phyloP scores from a whole-genome alignment of 306 rosid species.

The Sechiopsis laciniata region DNA sequence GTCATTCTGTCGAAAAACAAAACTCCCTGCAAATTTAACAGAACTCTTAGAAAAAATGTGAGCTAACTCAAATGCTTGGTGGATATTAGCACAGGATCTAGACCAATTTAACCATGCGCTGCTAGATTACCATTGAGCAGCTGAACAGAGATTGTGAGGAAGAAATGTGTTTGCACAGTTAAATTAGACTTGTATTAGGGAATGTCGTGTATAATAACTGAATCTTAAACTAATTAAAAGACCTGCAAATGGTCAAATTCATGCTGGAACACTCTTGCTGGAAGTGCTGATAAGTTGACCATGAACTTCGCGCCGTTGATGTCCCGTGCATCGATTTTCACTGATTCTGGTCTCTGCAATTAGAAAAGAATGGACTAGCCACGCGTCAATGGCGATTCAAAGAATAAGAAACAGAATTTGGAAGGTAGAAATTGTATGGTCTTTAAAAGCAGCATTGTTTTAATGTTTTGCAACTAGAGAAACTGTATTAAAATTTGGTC shows the following conservation, averaged over 20 bases:
- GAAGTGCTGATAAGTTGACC: slow-evolving; percentile 63
- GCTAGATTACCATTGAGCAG: background rate
- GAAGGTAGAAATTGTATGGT: background rate
- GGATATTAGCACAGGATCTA: slow-evolving; percentile 5
- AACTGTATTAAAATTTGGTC: background rate
- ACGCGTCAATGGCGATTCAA: background rate
- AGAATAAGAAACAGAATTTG: background rate
- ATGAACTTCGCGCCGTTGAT: slow-evolving; percentile 57
- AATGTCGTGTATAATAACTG: background rate
- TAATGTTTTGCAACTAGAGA: background rate
- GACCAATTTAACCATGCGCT: background rate
- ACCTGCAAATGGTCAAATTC: slow-evolving; percentile 94
- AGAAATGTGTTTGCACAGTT: slow-evolving; percentile 1
- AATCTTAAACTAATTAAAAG: slow-evolving; percentile 18
- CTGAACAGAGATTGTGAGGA: background rate
- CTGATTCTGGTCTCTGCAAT: slow-evolving; percentile 76
- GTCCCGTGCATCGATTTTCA: slow-evolving; percentile 74
- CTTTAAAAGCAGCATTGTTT: background rate
- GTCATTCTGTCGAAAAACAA: slow-evolving; percentile 92
- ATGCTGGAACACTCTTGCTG: slow-evolving; percentile 90
- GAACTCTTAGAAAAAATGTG: slow-evolving; percentile 6
- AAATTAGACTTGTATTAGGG: slow-evolving; percentile 1
- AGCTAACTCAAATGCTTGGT: background rate
- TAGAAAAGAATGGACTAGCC: slow-evolving; percentile 18
- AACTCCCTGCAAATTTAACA: slow-evolving; percentile 52